Evolutionary conservation across 352 stramenopile species (phyloP).

Genomic region (Phytophthora uliginosa): DNA sequence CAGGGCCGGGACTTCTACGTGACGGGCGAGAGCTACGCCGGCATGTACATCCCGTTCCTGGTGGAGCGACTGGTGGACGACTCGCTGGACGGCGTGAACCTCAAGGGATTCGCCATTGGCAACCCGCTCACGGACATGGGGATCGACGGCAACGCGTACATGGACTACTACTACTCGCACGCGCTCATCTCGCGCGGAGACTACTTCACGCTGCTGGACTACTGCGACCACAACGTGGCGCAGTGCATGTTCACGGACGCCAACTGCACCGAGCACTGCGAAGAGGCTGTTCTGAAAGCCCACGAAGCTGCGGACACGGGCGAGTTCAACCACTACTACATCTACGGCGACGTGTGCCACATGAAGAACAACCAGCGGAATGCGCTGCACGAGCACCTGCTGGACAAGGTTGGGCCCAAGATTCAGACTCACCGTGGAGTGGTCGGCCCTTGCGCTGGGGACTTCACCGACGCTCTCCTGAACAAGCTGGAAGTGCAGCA

Average conservation of each 20-base stretch:
- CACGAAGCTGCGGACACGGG: slow-evolving; percentile 48
- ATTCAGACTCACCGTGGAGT: slow-evolving; percentile 57
- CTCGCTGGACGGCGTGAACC: slow-evolving; percentile 52
- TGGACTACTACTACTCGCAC: slow-evolving; percentile 87
- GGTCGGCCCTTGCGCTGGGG: slow-evolving; percentile 63
- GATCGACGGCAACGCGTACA: slow-evolving; percentile 74
- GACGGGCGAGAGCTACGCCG: slow-evolving; percentile 90
- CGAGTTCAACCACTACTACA: slow-evolving; percentile 77
- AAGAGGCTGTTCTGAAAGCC: slow-evolving; percentile 52
- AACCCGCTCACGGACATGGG: slow-evolving; percentile 80
- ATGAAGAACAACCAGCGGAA: slow-evolving; percentile 60
- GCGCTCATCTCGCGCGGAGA: slow-evolving; percentile 73
- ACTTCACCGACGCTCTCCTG: slow-evolving; percentile 64
- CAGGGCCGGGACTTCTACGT: slow-evolving; percentile 84
- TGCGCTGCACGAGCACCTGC: slow-evolving; percentile 49
- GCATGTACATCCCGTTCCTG: slow-evolving; percentile 90
- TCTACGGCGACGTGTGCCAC: slow-evolving; percentile 78
- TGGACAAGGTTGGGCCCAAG: slow-evolving; percentile 34
- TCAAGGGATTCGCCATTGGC: slow-evolving; percentile 80
- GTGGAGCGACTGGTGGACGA: slow-evolving; percentile 70
- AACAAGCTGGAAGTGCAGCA: slow-evolving; percentile 62
- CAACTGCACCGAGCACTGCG: slow-evolving; percentile 59
- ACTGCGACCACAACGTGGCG: slow-evolving; percentile 59
- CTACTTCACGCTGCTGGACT: slow-evolving; percentile 63
- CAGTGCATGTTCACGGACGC: slow-evolving; percentile 70